A percentile compares a stretch with the other conserved stretches of the same genome.
These are phyloP conservation scores for Lanmaoa rubissima DNA, from an alignment of 768 basidiomycete genomes.

Conservation along the genomic window DNA sequence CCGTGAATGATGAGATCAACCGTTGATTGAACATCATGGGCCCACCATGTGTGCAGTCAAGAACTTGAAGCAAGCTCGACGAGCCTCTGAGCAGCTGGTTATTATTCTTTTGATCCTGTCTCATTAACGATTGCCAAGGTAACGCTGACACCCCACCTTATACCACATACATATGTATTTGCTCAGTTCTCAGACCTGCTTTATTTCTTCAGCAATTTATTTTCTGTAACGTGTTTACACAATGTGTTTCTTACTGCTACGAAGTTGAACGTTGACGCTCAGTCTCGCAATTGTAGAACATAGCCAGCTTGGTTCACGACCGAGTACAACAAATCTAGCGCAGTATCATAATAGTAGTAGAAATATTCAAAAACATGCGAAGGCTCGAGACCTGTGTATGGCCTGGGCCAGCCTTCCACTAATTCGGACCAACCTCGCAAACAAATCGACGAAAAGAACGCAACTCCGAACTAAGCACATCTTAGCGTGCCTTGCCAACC, in stretches of 20 bases:
- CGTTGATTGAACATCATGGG: not conserved
- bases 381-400: not conserved
- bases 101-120: no score
- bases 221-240: no score
- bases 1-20: not conserved
- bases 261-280: no score
- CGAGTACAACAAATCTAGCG: slow-evolving; percentile 9
- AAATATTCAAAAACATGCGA: not conserved
- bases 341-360: not conserved
- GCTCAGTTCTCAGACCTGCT: no score
- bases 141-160: no score
- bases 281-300: no score
- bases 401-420: not conserved
- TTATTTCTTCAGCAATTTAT: no score
- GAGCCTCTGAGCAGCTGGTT: not conserved
- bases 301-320: no score
- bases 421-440: not conserved
- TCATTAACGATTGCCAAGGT: no score
- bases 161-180: no score
- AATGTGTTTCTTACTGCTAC: no score
- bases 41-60: no score
- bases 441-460: slow-evolving; percentile 22
- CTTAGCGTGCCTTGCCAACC: slow-evolving; percentile 5
- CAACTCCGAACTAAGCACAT: not conserved
- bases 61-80: not conserved